A percentile compares a stretch with the other conserved stretches of the same genome.
These are phyloP conservation scores for Hygrophila difformis DNA, from an alignment of 257 asterid genomes.

Conservation along the genomic window DNA sequence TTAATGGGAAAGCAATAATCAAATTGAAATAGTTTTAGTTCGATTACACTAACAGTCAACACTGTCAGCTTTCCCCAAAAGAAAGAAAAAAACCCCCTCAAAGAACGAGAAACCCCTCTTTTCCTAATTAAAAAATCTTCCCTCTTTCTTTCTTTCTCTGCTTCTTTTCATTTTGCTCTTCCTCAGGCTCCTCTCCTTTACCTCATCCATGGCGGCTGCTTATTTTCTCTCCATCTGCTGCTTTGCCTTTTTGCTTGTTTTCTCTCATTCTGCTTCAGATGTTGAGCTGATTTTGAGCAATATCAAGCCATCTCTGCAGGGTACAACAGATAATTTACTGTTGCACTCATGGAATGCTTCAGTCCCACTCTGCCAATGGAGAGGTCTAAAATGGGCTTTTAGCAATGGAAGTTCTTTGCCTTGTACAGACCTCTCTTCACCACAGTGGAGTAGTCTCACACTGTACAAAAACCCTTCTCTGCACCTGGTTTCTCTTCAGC, in stretches of 20 bases:
- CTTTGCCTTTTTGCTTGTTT: conserved; percentile 22
- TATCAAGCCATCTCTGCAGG: conserved; percentile 71
- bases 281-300: conserved; percentile 57
- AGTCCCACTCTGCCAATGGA: conserved; percentile 85
- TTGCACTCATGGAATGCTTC: conserved; percentile 74
- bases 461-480: conserved; percentile 43
- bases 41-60: background rate
- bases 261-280: conserved; percentile 46
- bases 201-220: conserved; percentile 53
- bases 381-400: conserved; percentile 83
- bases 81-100: background rate
- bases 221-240: conserved; percentile 24
- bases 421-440: conserved; percentile 70
- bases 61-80: background rate
- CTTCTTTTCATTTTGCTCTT: background rate
- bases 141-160: background rate
- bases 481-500: conserved; percentile 66
- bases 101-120: background rate
- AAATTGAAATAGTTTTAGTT: background rate
- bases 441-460: conserved; percentile 51
- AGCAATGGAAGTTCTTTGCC: conserved; percentile 39
- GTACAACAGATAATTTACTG: conserved; percentile 54
- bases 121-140: background rate
- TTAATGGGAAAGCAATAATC: background rate
- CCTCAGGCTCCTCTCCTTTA: background rate